Evolutionary conservation across 768 basidiomycete genomes (phyloP), one percentile per base, ranked within the genome.

Genomic region (Sistotremastrum niveocremeum): DNA sequence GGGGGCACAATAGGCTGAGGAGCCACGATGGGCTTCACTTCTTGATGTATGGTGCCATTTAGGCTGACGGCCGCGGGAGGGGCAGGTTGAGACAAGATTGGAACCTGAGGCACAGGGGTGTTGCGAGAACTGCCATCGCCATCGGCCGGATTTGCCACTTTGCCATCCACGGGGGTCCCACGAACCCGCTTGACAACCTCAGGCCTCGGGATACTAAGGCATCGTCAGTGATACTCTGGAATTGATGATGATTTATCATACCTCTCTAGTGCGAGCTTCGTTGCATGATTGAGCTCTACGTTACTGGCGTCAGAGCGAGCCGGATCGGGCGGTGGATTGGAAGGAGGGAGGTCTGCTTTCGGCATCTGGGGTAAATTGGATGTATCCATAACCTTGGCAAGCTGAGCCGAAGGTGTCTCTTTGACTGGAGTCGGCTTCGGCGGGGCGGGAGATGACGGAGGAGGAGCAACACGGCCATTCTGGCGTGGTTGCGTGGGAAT

Each of bases 191-290:
- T 83, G 48, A 86, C 80, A 34, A 84, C 81, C 57, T 85, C 82
- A n/a, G 84, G 84, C 41, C 82, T 67, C 28, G 82, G 84, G 40
- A 86, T 72, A 56, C 84, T 86, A 51, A 8, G 46, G 9, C 39
- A 37, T 46, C 34, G 51, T 56, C 39, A 47, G 12, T 49, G 30
- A 36, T 40, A 31, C 12, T 12, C 31, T 31, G 9, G 1, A 35
- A 7, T 31, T 32, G 33, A 0, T 39, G 33, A 20, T 35, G 42
- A 7, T 42, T 48, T 35, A 3, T 52, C 60, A 48, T 63, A 83
- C 81, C 79, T 81, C 48, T 83, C 81, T 56, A 84, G 73, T 1
- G 79, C 71, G 45, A 74, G 54, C 56, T 80, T 83, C 2, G 78
- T 70, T 5, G 47, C 47, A 29, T 34, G 42, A 12, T 41, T 43